A percentile compares a stretch with the other conserved stretches of the same genome.
Conservation (phyloP, 2,329 filamentous ascomycete genomes). For the Ramichloridium luteum region DNA sequence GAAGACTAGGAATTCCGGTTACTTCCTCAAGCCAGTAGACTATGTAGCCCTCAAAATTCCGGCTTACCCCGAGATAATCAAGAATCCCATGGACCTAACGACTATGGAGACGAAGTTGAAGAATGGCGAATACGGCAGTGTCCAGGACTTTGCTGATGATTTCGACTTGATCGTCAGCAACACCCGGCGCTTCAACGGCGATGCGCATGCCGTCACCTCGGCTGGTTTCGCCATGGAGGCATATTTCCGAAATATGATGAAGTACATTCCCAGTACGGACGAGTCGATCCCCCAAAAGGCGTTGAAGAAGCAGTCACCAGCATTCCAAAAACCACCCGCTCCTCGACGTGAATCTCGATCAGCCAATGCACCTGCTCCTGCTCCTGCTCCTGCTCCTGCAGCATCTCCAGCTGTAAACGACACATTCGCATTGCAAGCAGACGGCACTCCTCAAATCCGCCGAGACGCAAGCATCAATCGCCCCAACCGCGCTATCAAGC, state of each 20-base stretch:
- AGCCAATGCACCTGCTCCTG: constrained; percentile 26
- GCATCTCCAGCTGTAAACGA: constrained; percentile 35
- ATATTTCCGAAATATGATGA: constrained; percentile 49
- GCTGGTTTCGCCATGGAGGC: constrained; percentile 50
- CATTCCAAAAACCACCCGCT: constrained; percentile 14
- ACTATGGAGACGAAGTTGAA: constrained; percentile 74
- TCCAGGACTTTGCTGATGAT: constrained; percentile 63
- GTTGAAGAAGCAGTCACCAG: constrained; percentile 24
- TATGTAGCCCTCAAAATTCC: constrained; percentile 64
- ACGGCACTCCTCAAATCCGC: constrained; percentile 70
- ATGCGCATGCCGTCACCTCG: constrained; percentile 58
- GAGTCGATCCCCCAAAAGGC: constrained; percentile 45
- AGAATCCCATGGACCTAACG: constrained; percentile 70
- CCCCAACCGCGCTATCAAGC: constrained; percentile 87
- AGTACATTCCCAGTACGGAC: constrained; percentile 44
- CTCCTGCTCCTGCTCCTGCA: constrained; percentile 25
- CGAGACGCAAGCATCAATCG: constrained; percentile 74
- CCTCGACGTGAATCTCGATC: constrained; percentile 23
- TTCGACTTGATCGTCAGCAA: constrained; percentile 71
- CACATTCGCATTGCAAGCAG: constrained; percentile 64
- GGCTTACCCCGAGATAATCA: constrained; percentile 58
- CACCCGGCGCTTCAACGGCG: constrained; percentile 69
- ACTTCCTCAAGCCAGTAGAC: constrained; percentile 69
- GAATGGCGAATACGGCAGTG: constrained; percentile 52
- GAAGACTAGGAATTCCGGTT: constrained; percentile 67